Percentiles rank a stretch among this genome's conserved stretches.
phyloP scores from a whole-genome alignment of 2,329 filamentous ascomycete species.

The Botrytis porri region DNA sequence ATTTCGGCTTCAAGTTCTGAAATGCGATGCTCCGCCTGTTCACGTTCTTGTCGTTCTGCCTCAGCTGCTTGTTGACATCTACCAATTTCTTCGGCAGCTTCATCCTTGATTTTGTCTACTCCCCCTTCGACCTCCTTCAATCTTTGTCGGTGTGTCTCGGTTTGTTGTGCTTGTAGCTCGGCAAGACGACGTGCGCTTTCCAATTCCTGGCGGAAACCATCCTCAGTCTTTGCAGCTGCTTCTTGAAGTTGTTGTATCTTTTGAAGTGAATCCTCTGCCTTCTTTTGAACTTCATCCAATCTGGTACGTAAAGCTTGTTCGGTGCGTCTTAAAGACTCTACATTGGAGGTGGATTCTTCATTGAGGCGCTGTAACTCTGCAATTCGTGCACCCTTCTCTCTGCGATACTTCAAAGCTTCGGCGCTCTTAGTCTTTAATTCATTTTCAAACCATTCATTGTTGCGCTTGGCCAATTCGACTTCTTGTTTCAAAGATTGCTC shows the following conservation, averaged over 20 bases:
- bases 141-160: slow-evolving; percentile 67
- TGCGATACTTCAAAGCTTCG: slow-evolving; percentile 85
- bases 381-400: slow-evolving; percentile 89
- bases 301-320: slow-evolving; percentile 78
- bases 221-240: slow-evolving; percentile 74
- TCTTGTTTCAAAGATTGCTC: slow-evolving; percentile 90
- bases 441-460: slow-evolving; percentile 88
- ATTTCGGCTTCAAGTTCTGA: slow-evolving; percentile 63
- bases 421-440: slow-evolving; percentile 88
- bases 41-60: slow-evolving; percentile 56
- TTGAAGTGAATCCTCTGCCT: slow-evolving; percentile 77
- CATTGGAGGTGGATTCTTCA: slow-evolving; percentile 75
- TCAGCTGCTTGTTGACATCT: slow-evolving; percentile 52
- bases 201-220: slow-evolving; percentile 82
- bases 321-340: slow-evolving; percentile 74
- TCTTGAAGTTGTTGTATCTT: slow-evolving; percentile 86
- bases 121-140: slow-evolving; percentile 66
- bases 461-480: slow-evolving; percentile 81
- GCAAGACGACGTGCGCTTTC: slow-evolving; percentile 78
- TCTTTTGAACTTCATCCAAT: slow-evolving; percentile 78
- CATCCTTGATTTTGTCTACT: slow-evolving; percentile 57
- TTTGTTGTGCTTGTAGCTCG: slow-evolving; percentile 75
- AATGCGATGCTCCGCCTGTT: slow-evolving; percentile 59
- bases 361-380: slow-evolving; percentile 83
- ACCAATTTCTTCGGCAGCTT: slow-evolving; percentile 58